Base-by-base conservation (phyloP, 225 moss, liverwort and hornwort genomes). In the Straminergon stramineum region DNA sequence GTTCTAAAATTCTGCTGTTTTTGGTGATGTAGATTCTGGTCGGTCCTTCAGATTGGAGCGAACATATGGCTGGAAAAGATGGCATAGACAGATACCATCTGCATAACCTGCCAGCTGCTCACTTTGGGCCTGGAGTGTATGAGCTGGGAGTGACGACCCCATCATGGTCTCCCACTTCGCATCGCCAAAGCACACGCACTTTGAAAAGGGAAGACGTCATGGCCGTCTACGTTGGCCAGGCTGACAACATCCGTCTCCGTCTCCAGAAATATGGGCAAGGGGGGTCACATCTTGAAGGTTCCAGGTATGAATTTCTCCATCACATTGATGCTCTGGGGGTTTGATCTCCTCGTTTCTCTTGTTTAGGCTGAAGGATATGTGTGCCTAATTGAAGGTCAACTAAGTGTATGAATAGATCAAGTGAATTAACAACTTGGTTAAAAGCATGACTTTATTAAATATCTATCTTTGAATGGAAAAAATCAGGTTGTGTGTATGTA, bases 221-320 rank as follows among this genome's bases (percentile, higher is more conserved):
- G 79, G 95, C 95, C 17, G 97, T 97, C 28, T 99, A 99, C 85
- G 90, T 99, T 34, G 99, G 99, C 43, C 96, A 96, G 90, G 95
- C 99, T 71, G 96, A 97, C 62, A 96, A 96, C 88, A 91, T 99
- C 57, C 97, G 99, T 77, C 94, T 94, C 66, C 93, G 99, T 35
- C 96, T 99, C 57, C 97, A 97, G 89, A 90, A 92, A 85, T 97
- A 99, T 82, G 99, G 99, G 32, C 97, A 93, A 85, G 93, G 95
- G 17, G 99, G 97, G 48, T 95, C 96, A 34, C 99, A 99, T 90
- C 94, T 99, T 86, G 97, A 99, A 94, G 93, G 93, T 7, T 91
- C 92, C 88, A 84, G 92, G 95, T 81, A 35, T 23, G 67, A 16
- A 48, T 85, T 85, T 79, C 19, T 70, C 10, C 70, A 34, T 63